Evolutionary conservation across 2,329 filamentous ascomycete genomes (phyloP).

Genomic region (Talaromyces sp.): DNA sequence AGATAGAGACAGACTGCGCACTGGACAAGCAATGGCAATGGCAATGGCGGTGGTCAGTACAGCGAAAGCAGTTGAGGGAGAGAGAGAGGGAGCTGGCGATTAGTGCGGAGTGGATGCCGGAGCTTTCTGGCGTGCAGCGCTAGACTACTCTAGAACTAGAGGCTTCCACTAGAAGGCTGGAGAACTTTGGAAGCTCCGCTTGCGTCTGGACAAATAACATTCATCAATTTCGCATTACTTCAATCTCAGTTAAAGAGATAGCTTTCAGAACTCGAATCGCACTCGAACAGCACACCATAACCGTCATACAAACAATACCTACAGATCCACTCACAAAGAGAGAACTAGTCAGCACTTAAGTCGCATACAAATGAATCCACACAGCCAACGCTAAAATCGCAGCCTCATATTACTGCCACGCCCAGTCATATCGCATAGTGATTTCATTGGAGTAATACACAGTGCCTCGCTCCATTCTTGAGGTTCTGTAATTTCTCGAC

Average conservation of each 20-base stretch:
- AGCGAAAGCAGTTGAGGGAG: background rate
- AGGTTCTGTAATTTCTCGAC: too few relatives aligned
- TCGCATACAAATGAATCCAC: background rate
- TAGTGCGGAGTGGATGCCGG: conserved; percentile 10
- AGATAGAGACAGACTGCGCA: conserved; percentile 17
- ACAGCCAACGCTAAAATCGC: background rate
- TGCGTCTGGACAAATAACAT: background rate
- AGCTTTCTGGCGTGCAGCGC: conserved; percentile 5
- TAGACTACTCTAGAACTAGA: background rate
- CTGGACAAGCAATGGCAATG: background rate
- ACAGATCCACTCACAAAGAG: background rate
- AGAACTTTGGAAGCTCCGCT: conserved; percentile 5
- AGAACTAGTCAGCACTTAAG: background rate
- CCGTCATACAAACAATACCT: background rate
- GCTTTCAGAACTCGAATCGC: background rate
- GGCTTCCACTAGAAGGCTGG: background rate
- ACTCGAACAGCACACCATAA: background rate
- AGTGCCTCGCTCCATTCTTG: too few relatives aligned
- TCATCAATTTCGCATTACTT: too few relatives aligned
- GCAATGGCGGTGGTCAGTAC: conserved; percentile 1
- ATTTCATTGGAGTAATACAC: background rate
- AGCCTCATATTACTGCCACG: background rate
- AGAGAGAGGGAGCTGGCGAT: conserved; percentile 19
- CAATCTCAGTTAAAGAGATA: background rate
- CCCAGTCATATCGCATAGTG: background rate